phyloP scores from a whole-genome alignment of 441 rosid species.

The Kokia cookei region DNA sequence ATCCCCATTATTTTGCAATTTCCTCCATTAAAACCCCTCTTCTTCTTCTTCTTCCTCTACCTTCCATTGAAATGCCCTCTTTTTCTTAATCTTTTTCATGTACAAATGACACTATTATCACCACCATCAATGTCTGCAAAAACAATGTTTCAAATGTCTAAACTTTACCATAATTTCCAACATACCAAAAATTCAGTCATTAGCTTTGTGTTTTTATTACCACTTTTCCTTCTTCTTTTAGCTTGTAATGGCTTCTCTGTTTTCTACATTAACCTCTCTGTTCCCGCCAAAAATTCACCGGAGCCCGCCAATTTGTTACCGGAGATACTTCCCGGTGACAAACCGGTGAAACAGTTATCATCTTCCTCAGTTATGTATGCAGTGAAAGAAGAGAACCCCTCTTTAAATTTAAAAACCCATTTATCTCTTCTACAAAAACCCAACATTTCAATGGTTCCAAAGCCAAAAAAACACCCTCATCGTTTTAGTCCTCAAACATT shows the following conservation, averaged over 20 bases:
- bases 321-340: conserved; percentile 20
- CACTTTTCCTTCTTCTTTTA: conserved; percentile 56
- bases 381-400: conserved; percentile 42
- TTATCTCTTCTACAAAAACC: conserved; percentile 24
- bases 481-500: background rate
- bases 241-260: conserved; percentile 63
- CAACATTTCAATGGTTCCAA: conserved; percentile 14
- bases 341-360: conserved; percentile 16
- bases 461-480: conserved; percentile 19
- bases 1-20: conserved; percentile 11
- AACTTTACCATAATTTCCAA: conserved; percentile 19
- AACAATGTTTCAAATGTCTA: conserved; percentile 29
- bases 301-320: conserved; percentile 21
- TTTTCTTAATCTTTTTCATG: background rate
- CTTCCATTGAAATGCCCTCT: background rate
- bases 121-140: background rate
- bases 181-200: conserved; percentile 26
- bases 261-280: conserved; percentile 47
- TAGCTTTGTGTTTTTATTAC: conserved; percentile 35
- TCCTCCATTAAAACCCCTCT: conserved; percentile 14
- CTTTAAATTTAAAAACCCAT: conserved; percentile 22
- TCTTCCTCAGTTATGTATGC: conserved; percentile 41
- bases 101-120: conserved; percentile 4
- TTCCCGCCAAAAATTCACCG: conserved; percentile 30
- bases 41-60: background rate